phyloP scores from a whole-genome alignment of 768 basidiomycete species.

The Termitomyces sp. region DNA sequence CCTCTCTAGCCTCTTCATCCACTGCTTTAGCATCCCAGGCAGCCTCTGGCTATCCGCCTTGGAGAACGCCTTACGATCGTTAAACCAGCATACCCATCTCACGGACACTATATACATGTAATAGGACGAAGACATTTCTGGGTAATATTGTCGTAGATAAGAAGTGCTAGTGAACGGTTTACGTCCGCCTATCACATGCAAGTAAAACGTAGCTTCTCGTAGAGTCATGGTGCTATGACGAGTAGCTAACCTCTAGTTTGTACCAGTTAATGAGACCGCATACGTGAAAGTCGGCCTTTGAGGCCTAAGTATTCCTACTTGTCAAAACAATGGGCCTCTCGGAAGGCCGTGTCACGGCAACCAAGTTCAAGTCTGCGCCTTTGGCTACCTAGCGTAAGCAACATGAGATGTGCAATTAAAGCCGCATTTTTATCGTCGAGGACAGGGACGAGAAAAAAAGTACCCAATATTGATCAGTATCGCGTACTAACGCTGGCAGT shows the following conservation, averaged over 20 bases:
- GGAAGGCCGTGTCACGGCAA: no score
- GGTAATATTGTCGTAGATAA: not conserved
- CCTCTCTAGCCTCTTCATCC: conserved; percentile 10
- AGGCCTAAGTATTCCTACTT: no score
- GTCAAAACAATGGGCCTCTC: no score
- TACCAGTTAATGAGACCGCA: no score
- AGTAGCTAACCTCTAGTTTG: no score
- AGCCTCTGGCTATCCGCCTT: conserved; percentile 21
- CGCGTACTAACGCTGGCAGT: not conserved
- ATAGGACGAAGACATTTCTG: not conserved
- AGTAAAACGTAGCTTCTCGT: not conserved
- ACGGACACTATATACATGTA: not conserved
- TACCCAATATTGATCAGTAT: not conserved
- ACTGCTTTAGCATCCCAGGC: conserved; percentile 13
- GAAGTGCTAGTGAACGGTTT: no score
- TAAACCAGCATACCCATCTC: not conserved
- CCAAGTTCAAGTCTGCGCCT: no score
- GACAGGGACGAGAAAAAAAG: not conserved
- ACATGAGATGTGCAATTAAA: not conserved
- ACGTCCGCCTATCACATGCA: not conserved
- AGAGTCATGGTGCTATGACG: no score
- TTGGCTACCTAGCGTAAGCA: not conserved
- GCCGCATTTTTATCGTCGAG: not conserved
- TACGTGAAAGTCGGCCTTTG: no score
- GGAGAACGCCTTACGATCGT: conserved; percentile 17